Evolutionary conservation across 805 yeast species (phyloP).

Genomic region (Nadsonia fulvescens): DNA sequence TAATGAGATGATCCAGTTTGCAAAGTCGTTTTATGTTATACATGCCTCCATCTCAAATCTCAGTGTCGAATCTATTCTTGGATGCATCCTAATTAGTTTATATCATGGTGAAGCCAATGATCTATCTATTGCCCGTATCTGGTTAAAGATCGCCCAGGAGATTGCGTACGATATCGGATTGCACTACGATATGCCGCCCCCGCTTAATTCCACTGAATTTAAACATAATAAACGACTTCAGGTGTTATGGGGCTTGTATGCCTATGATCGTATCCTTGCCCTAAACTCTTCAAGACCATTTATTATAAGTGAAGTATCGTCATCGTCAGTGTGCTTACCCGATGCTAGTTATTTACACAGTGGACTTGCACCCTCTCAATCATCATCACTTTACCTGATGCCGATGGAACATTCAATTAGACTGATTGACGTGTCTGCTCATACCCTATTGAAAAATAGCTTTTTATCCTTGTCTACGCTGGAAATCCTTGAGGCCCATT

Average conservation of each 20-base stretch:
- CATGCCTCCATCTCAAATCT: conserved; percentile 6
- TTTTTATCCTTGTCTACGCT: conserved; percentile 4
- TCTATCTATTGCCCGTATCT: conserved; percentile 11
- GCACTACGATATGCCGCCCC: too few species aligned
- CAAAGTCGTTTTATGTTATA: too few species aligned
- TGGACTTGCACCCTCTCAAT: too few species aligned
- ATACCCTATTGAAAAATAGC: too few species aligned
- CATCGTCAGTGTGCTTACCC: too few species aligned
- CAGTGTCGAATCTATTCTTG: conserved; percentile 8
- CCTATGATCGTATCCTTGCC: conserved; percentile 1
- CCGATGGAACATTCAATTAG: conserved; percentile 3
- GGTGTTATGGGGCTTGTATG: conserved; percentile 3
- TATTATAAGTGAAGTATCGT: too few species aligned
- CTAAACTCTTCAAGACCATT: conserved; percentile 1
- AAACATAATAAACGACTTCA: too few species aligned
- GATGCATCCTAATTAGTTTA: conserved; percentile 11
- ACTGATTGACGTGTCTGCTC: conserved; percentile 3
- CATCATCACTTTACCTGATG: too few species aligned
- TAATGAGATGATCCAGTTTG: too few species aligned
- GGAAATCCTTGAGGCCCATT: conserved; percentile 6
- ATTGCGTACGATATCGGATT: conserved; percentile 10
- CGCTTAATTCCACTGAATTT: too few species aligned
- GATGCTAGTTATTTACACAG: too few species aligned
- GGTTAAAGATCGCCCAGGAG: conserved; percentile 11
- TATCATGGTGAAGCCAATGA: conserved; percentile 11